phyloP scores from a whole-genome alignment of 2,329 filamentous ascomycete genomes.

The Neofusicoccum sp. region DNA sequence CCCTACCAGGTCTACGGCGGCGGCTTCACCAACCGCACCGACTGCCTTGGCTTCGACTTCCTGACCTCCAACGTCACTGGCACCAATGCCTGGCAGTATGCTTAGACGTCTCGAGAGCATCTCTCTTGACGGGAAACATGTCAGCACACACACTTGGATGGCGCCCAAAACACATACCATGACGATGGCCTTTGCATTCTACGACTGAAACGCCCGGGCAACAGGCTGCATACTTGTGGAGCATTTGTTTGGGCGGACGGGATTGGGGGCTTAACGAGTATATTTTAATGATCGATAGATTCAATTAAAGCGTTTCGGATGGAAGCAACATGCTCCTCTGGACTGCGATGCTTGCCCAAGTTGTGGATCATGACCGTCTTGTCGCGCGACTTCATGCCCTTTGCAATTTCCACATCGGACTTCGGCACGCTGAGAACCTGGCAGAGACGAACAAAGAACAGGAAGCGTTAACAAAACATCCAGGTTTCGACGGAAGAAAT shows the following conservation, averaged over 20 bases:
- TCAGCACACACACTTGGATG: neutral
- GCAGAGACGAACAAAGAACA: neutral
- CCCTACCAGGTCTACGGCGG: conserved; percentile 36
- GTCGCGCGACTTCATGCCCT: conserved; percentile 62
- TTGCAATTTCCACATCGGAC: conserved; percentile 61
- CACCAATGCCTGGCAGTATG: conserved; percentile 36
- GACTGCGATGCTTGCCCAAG: conserved; percentile 19
- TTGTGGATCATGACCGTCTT: conserved; percentile 53
- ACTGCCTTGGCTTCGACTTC: conserved; percentile 37
- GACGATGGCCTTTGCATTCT: neutral
- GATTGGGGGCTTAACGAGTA: neutral
- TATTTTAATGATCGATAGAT: conserved; percentile 5
- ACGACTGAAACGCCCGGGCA: neutral
- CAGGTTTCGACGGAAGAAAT: neutral
- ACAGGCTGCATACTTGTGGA: no score
- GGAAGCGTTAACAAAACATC: neutral
- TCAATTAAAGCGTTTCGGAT: conserved; percentile 8
- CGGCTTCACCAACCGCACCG: conserved; percentile 21
- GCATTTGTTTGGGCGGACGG: no score
- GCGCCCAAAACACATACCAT: neutral
- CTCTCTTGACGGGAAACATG: no score
- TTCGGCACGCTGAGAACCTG: conserved; percentile 62
- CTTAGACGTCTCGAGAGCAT: neutral
- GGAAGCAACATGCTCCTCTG: conserved; percentile 28
- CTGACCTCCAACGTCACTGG: conserved; percentile 27